Evolutionary conservation across 2,329 filamentous ascomycete genomes (phyloP), one percentile per base, ranked within the genome.

Genomic region (Geosmithia morbida): DNA sequence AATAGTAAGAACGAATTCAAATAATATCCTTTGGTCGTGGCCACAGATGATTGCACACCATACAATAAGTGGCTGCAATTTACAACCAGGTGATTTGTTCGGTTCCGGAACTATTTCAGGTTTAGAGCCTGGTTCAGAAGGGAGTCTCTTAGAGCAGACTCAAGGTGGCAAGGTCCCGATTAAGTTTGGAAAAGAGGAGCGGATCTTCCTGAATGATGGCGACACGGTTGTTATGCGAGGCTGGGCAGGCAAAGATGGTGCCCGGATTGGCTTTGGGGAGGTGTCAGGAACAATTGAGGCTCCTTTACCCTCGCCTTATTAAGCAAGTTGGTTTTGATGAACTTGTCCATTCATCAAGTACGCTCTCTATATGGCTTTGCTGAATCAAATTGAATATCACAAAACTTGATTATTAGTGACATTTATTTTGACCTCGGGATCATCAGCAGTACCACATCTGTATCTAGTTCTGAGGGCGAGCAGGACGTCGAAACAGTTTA

Each of bases 21-120:
- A 53, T 18, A 62, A 70, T 46, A 68, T 92, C 1, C 70, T 90
- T 1, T 92, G 80, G 72, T 89, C 85, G 0, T 92, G 87, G 66
- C 75, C 83, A 1, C 87, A 92, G 59, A 89, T 90, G 85, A 68
- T 92, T 33, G 76, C 86, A 0, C 86, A 92, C 62, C 86, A 92
- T 61, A 81, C 83, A 2, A 75, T 87, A 49, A 83, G 80, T 0
- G 86, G 86, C 7, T 92, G 86, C 61, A 79, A 81, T 7, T 72
- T 92, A 64, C 74, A 78, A 6, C 72, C 80, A 0, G 86, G 86
- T 43, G 86, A 94, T 57, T 60, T 92, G 42, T 65, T 94, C 1
- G 86, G 85, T 2, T 85, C 81, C 1, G 86, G 86, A 7, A 92
- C 86, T 0, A 89, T 92, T 53, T 67, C 65, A 0, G 85, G 86